These are phyloP conservation scores for Ilyonectria mors-panacis DNA, from an alignment of 2,329 filamentous ascomycete species.

Conservation along the genomic window DNA sequence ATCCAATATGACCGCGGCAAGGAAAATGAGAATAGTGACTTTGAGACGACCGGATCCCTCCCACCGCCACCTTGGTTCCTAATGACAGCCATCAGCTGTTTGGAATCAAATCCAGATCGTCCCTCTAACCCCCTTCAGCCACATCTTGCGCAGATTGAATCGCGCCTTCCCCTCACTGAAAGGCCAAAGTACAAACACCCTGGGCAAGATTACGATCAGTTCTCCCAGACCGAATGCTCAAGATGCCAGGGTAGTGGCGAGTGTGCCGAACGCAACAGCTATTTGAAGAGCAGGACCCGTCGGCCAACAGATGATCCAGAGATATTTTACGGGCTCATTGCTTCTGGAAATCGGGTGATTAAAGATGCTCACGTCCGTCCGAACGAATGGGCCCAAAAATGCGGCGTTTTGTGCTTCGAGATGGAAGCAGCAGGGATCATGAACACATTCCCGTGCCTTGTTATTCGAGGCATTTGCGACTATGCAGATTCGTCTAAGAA, in stretches of 20 bases:
- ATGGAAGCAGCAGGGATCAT: conserved; percentile 29
- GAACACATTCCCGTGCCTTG: conserved; percentile 20
- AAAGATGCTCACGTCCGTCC: neutral
- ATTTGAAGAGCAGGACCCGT: neutral
- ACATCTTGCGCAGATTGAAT: neutral
- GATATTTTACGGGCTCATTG: conserved; percentile 19
- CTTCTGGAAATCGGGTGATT: conserved; percentile 10
- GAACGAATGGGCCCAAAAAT: neutral
- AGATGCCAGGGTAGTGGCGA: neutral
- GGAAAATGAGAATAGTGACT: neutral
- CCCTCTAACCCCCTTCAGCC: conserved; percentile 11
- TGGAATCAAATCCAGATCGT: conserved; percentile 21
- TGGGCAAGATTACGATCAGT: conserved; percentile 12
- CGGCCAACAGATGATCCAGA: neutral
- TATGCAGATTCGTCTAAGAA: conserved; percentile 28
- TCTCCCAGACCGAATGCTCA: neutral
- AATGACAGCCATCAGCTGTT: conserved; percentile 22
- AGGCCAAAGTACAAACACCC: conserved; percentile 11
- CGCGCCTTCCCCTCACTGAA: neutral
- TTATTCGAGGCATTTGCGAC: conserved; percentile 32
- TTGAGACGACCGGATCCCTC: conserved; percentile 11
- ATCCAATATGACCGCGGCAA: conserved; percentile 38
- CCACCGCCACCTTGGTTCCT: conserved; percentile 16
- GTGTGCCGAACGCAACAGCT: neutral
- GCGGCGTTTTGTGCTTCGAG: conserved; percentile 24